Evolutionary conservation across 1,139 yeast species (phyloP), one percentile per base, ranked within the genome.

Genomic region (Waltiozyma sp.): DNA sequence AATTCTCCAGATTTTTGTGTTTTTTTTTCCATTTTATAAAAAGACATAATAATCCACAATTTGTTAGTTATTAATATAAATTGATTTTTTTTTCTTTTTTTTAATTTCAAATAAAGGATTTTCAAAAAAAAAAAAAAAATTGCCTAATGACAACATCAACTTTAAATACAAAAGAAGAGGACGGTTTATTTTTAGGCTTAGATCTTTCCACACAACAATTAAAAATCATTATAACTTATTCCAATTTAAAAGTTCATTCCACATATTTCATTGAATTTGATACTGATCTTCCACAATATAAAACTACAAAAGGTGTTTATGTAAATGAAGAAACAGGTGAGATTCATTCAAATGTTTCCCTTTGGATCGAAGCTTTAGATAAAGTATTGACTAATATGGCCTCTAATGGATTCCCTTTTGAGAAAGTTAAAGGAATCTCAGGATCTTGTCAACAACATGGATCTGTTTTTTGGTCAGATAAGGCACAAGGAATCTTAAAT

Each of bases 381-480:
- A 57, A 73, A 46, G 64, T 85, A 3, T 71, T 88, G 46, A 59
- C 55, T n/a, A 58, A 69, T 44, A 75, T 86, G 79, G 65, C 68
- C 47, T 41, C 56, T 1, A 73, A 72, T 26, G 52, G 61, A 1
- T 77, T 85, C 54, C 83, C 81, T 4, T 75, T 88, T 55, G 55
- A 63, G 3, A 57, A 63, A 39, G 88, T 88, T n/a, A 66, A 54
- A 37, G 89, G 86, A 1, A 72, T 88, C 41, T 74, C 85, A 43
- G 96, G 96, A 0, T 86, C 95, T 0, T 83, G 94, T 43, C 96
- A 88, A 63, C 96, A 88, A 56, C 96, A 88, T 56, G 96, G 95
- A 1, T 81, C 94, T 3, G 88, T 88, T 1, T 88, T 69, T 56
- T 85, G 95, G 91, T 72, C 85, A 3, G 41, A 60, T 3, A 53